phyloP scores from a whole-genome alignment of 495 filamentous ascomycete genomes.

The Xylaria bambusicola region DNA sequence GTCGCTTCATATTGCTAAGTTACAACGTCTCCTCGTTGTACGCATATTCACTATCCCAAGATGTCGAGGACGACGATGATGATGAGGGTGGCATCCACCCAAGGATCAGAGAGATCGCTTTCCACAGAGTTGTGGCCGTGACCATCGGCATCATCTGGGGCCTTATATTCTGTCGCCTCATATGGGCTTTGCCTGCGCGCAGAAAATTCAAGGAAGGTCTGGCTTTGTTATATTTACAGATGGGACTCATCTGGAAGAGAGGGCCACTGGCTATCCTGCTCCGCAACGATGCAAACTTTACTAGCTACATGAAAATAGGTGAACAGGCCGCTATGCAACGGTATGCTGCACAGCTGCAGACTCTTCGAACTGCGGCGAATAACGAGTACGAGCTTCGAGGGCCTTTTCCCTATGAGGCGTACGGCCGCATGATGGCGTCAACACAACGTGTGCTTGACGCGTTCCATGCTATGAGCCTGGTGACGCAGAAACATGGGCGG shows the following conservation, averaged over 20 bases:
- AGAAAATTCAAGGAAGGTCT: conserved; percentile 83
- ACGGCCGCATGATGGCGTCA: conserved; percentile 70
- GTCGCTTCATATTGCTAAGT: conserved; percentile 87
- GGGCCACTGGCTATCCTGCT: conserved; percentile 81
- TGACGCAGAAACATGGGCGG: conserved; percentile 77
- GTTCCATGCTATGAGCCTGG: conserved; percentile 93
- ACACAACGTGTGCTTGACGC: conserved; percentile 84
- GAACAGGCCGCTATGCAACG: conserved; percentile 72
- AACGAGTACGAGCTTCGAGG: conserved; percentile 84
- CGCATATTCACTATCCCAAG: conserved; percentile 82
- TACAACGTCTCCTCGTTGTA: conserved; percentile 98
- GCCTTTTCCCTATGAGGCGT: conserved; percentile 72
- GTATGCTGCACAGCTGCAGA: conserved; percentile 64
- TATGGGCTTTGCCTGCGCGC: conserved; percentile 92
- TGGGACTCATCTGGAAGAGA: conserved; percentile 96
- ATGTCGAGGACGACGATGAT: conserved; percentile 74
- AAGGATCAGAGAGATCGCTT: conserved; percentile 80
- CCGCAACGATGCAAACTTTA: conserved; percentile 45
- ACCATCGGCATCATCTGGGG: conserved; percentile 89
- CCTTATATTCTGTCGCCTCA: conserved; percentile 79
- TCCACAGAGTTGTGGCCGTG: conserved; percentile 90
- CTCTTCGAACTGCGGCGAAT: conserved; percentile 67
- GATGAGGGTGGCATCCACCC: conserved; percentile 86
- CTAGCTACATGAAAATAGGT: conserved; percentile 75
- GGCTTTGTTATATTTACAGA: conserved; percentile 82